Evolutionary conservation across 2,329 filamentous ascomycete genomes (phyloP).

Genomic region (Microcyclospora pomicola): DNA sequence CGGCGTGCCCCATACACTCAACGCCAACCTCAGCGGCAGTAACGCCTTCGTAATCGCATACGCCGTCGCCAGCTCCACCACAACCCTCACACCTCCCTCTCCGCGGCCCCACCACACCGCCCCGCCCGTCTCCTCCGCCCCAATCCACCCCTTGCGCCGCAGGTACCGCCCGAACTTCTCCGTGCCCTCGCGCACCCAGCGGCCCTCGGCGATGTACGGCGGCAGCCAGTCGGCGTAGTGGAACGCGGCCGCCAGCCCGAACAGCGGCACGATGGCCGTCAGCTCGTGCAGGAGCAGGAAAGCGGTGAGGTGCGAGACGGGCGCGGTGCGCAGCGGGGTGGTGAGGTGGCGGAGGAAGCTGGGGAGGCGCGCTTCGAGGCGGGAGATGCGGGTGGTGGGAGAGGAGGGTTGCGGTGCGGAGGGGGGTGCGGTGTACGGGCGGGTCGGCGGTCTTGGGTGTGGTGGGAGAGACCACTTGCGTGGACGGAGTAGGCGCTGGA

Average conservation of each 20-base stretch:
- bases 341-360: constrained; percentile 56
- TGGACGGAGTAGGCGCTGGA: no score
- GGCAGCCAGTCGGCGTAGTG: constrained; percentile 70
- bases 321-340: constrained; percentile 56
- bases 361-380: constrained; percentile 38
- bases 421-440: no score
- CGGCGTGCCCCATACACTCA: constrained; percentile 79
- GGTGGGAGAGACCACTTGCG: no score
- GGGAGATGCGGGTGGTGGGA: constrained; percentile 11
- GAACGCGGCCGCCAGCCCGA: constrained; percentile 62
- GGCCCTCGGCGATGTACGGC: constrained; percentile 37
- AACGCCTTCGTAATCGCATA: constrained; percentile 83
- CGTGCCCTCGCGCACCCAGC: constrained; percentile 48
- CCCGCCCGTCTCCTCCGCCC: constrained; percentile 23
- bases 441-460: no score
- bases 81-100: constrained; percentile 37
- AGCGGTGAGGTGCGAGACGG: constrained; percentile 66
- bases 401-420: no score
- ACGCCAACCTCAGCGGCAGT: constrained; percentile 59
- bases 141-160: constrained; percentile 67
- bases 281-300: constrained; percentile 88
- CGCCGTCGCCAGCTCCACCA: constrained; percentile 64
- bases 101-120: constrained; percentile 25
- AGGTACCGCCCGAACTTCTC: constrained; percentile 66
- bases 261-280: constrained; percentile 68